Conservation (phyloP, 1,284 basidiomycete genomes). For the Ganoderma lucidum region DNA sequence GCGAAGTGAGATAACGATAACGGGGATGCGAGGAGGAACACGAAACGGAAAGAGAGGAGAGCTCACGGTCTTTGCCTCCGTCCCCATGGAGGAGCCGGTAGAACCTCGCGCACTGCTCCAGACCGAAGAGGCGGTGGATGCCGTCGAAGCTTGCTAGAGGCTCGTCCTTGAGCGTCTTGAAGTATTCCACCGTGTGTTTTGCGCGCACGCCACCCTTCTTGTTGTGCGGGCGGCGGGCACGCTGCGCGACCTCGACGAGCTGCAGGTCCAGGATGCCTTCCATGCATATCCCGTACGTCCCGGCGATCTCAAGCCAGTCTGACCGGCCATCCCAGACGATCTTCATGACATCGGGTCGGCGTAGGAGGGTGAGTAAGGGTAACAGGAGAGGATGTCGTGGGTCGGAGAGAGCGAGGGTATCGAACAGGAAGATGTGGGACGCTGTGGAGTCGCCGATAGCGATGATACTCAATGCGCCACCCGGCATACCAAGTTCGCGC, state of each 20-base stretch:
- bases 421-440: constrained; percentile 50
- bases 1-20: not conserved
- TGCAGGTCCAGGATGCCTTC: constrained; percentile 51
- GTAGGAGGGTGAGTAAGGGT: constrained; percentile 41
- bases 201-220: constrained; percentile 34
- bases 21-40: too few relatives aligned
- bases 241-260: constrained; percentile 43
- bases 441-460: constrained; percentile 50
- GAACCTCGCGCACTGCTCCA: constrained; percentile 11
- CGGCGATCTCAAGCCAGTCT: constrained; percentile 49
- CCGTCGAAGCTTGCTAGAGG: constrained; percentile 15
- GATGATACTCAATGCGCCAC: constrained; percentile 50
- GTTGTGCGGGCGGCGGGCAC: constrained; percentile 41
- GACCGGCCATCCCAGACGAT: constrained; percentile 56
- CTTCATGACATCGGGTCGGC: constrained; percentile 43
- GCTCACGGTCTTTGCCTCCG: constrained; percentile 12
- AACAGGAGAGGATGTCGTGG: constrained; percentile 34
- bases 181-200: constrained; percentile 39
- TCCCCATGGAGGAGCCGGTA: not conserved
- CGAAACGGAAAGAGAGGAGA: not conserved
- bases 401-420: constrained; percentile 41
- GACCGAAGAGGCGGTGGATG: constrained; percentile 14
- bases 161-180: constrained; percentile 31
- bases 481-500: constrained; percentile 45
- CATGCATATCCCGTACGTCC: constrained; percentile 41